A percentile compares a stretch with the other conserved stretches of the same genome.
phyloP scores from a whole-genome alignment of 2,329 filamentous ascomycete species.

The Fusarium metavorans region DNA sequence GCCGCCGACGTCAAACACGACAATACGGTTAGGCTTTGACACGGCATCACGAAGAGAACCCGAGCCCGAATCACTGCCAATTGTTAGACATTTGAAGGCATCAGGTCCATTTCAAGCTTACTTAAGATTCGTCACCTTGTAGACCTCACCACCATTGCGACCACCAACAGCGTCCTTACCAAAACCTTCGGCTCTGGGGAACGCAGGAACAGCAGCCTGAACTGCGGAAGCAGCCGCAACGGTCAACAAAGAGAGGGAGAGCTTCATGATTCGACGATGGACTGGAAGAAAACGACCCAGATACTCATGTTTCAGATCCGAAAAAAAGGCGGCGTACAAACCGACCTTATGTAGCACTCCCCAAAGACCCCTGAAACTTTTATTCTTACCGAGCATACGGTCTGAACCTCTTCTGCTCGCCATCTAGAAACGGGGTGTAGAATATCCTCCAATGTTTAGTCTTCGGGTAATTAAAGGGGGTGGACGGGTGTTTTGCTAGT shows the following conservation, averaged over 20 bases:
- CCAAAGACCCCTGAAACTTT: neutral
- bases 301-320: neutral
- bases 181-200: slow-evolving; percentile 53
- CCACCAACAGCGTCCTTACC: slow-evolving; percentile 47
- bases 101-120: slow-evolving; percentile 25
- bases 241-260: neutral
- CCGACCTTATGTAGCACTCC: slow-evolving; percentile 12
- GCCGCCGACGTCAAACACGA: slow-evolving; percentile 62
- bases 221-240: neutral
- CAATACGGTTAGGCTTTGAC: slow-evolving; percentile 56
- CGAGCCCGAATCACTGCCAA: slow-evolving; percentile 49
- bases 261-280: slow-evolving; percentile 1
- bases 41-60: slow-evolving; percentile 53
- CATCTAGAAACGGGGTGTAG: neutral
- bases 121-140: slow-evolving; percentile 53
- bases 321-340: neutral
- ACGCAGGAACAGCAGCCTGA: slow-evolving; percentile 44
- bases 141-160: slow-evolving; percentile 50
- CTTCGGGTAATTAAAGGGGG: neutral
- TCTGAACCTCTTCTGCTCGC: neutral
- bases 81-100: neutral
- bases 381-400: neutral
- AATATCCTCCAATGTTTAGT: slow-evolving; percentile 6
- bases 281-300: neutral
- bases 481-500: neutral